phyloP scores from a whole-genome alignment of 2,329 filamentous ascomycete species.

The Lasiodiplodia gonubiensis region DNA sequence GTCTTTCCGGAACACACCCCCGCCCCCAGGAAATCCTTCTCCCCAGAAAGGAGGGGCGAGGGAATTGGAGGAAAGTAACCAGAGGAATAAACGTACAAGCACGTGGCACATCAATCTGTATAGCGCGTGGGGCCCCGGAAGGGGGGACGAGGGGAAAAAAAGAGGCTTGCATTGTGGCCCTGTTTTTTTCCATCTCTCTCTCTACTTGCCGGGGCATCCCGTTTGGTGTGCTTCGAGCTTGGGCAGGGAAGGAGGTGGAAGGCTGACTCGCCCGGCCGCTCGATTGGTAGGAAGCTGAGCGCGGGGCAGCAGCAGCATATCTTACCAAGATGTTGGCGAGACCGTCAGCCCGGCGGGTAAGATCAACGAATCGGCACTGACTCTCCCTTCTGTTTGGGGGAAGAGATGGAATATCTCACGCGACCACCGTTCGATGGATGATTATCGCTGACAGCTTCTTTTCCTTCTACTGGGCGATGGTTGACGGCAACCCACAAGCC shows the following conservation, averaged over 20 bases:
- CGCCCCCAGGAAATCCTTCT: neutral
- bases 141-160: neutral
- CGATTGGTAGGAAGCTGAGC: no score
- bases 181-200: neutral
- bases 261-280: no score
- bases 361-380: no score
- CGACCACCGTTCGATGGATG: constrained; percentile 6
- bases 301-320: no score
- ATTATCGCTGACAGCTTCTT: neutral
- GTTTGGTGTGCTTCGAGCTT: neutral
- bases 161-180: neutral
- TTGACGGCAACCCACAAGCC: no score
- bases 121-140: neutral
- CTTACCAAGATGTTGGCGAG: no score
- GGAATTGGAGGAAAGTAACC: no score
- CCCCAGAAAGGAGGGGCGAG: neutral
- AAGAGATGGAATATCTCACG: constrained; percentile 6
- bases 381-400: neutral
- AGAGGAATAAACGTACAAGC: neutral
- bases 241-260: neutral
- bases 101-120: neutral
- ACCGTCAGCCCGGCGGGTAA: no score
- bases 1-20: neutral
- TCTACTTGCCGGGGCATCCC: neutral
- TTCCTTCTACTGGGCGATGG: neutral